Percentiles rank a stretch among this genome's conserved stretches.
Evolutionary conservation across 306 rosid species (phyloP).

Genomic region (Cicer bijugum): DNA sequence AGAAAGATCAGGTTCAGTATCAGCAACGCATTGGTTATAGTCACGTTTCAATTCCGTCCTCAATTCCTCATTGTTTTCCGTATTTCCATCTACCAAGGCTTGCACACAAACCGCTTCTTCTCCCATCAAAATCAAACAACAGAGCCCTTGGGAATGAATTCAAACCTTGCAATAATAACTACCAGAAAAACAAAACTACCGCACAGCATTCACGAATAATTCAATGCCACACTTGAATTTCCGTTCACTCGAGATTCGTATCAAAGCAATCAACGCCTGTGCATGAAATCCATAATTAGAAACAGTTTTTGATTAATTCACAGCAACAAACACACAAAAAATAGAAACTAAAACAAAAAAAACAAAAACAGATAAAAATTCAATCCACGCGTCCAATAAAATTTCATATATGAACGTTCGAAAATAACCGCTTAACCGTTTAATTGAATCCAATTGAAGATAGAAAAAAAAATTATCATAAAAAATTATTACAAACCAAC

Average conservation of each 20-base stretch:
- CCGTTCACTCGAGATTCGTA: slow-evolving; percentile 32
- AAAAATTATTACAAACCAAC: slow-evolving; percentile 40
- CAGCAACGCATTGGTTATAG: slow-evolving; percentile 56
- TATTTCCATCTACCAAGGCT: slow-evolving; percentile 51
- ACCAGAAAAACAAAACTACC: slow-evolving; percentile 41
- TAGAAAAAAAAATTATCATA: background rate
- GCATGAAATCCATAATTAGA: slow-evolving; percentile 20
- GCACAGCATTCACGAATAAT: slow-evolving; percentile 60
- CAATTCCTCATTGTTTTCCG: slow-evolving; percentile 51
- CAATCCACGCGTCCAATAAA: slow-evolving; percentile 25
- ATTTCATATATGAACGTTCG: background rate
- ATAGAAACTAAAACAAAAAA: background rate
- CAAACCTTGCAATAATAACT: slow-evolving; percentile 38
- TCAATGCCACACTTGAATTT: slow-evolving; percentile 30
- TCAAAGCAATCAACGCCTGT: slow-evolving; percentile 30
- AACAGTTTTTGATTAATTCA: slow-evolving; percentile 25
- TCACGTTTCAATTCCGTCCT: slow-evolving; percentile 72
- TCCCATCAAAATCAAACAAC: slow-evolving; percentile 79
- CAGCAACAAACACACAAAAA: slow-evolving; percentile 14
- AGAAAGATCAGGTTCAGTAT: slow-evolving; percentile 48
- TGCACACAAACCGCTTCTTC: slow-evolving; percentile 63
- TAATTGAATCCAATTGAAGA: slow-evolving; percentile 19
- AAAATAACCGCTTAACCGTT: slow-evolving; percentile 41
- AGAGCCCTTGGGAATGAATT: slow-evolving; percentile 41
- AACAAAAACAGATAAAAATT: background rate